Evolutionary conservation across 2,329 filamentous ascomycete species (phyloP).

Genomic region (Alternaria postmessia): DNA sequence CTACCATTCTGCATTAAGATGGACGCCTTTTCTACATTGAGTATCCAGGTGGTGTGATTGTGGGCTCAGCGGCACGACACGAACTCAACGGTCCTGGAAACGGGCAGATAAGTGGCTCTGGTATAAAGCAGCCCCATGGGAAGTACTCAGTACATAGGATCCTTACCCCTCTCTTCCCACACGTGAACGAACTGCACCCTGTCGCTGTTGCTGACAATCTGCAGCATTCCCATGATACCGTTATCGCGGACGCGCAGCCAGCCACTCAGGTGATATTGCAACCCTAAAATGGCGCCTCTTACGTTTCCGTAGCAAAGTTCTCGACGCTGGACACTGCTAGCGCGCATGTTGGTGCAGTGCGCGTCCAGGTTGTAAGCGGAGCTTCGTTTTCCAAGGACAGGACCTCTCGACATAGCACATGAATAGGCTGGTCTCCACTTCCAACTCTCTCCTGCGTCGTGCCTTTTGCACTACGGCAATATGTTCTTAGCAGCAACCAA

Average conservation of each 20-base stretch:
- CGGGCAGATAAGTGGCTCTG: constrained; percentile 17
- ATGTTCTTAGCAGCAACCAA: constrained; percentile 5
- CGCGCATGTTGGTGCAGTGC: constrained; percentile 12
- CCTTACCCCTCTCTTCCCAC: constrained; percentile 20
- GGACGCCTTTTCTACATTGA: constrained; percentile 10
- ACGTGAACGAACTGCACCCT: constrained; percentile 16
- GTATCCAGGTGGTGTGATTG: constrained; percentile 18
- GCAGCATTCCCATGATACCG: constrained; percentile 12
- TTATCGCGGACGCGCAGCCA: constrained; percentile 22
- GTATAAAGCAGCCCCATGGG: constrained; percentile 21
- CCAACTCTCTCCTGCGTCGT: constrained; percentile 22
- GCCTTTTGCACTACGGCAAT: constrained; percentile 19
- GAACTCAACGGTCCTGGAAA: constrained; percentile 28
- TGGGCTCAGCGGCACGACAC: constrained; percentile 29
- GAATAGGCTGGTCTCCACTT: constrained; percentile 20
- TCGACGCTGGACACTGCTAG: constrained; percentile 15
- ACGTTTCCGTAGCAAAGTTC: constrained; percentile 19
- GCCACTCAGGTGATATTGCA: constrained; percentile 14
- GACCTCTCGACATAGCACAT: constrained; percentile 6
- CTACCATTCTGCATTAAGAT: constrained; percentile 18
- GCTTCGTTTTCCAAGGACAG: constrained; percentile 3
- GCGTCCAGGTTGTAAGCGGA: constrained; percentile 11
- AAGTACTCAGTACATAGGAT: constrained; percentile 24
- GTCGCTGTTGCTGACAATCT: constrained; percentile 17
- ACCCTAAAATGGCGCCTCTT: constrained; percentile 20